Base-by-base conservation (phyloP, 768 basidiomycete genomes). In the Mycena leptocephala region DNA sequence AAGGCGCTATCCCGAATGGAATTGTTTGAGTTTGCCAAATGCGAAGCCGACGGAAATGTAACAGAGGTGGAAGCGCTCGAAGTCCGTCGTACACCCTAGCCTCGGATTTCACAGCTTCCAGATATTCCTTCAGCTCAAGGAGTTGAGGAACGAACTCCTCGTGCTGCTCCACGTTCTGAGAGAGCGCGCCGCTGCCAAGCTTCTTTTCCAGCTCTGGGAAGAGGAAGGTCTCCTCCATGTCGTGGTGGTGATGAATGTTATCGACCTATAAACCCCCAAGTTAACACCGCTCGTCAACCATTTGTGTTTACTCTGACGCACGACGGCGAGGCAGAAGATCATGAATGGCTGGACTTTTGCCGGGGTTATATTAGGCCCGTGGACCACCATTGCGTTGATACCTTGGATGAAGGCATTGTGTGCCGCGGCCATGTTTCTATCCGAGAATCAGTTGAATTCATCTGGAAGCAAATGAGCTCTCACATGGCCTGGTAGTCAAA, bases 371-470 rank as follows among this genome's bases (percentile, higher is more conserved):
- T 24, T 58, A 13, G 78, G 70, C 20, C 79, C 81, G 18, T 76
- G 63, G 28, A 39, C 13, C 10, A 77, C 76, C 32, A 81, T 79
- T 5, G 78, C 70, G 41, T 82, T 82, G 16, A 81, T 46, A 14
- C 76, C 72, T 32, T 80, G 80, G 22, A 82, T 79, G 58, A 82
- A 75, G 33, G 76, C 64, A 43, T 82, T 82, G 70, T 82, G 81
- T 0, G 78, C 78, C 18, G 78, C 56, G 6, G 75, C 65, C 80
- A 82, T 82, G 37, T 81, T 80, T 39, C 72, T 77, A 32, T 24
- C 37, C 4, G 5, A 22, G 28, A 18, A 30, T 56, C 1, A 11
- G 18, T 14, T n/a, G 7, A 30, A 30, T 30, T 30, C 26, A 55
- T n/a, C 14, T 35, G 56, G 59, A 3, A 35, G 16, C 7, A 18